Conservation (phyloP, 164 flowering plant genomes). For the Warburgia ugandensis region DNA sequence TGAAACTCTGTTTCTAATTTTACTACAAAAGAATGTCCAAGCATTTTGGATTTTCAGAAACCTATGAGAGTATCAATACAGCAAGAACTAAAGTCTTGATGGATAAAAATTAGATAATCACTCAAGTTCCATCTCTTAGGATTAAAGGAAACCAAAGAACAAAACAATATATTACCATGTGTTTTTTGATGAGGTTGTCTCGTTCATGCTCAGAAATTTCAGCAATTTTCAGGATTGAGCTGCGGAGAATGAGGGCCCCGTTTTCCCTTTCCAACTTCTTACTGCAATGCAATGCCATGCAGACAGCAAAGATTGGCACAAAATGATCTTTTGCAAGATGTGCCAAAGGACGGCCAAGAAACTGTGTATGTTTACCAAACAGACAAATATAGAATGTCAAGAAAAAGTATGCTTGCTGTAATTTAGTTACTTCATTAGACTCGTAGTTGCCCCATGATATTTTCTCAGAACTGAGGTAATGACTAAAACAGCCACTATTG, state of each 20-base stretch:
- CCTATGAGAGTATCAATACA: too few relatives aligned
- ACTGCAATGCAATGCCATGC: slow-evolving; percentile 78
- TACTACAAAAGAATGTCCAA: too few relatives aligned
- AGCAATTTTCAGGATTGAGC: slow-evolving; percentile 59
- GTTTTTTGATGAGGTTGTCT: slow-evolving; percentile 73
- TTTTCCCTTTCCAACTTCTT: slow-evolving; percentile 46
- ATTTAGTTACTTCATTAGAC: too few relatives aligned
- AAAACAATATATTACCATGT: slow-evolving; percentile 53
- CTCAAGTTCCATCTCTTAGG: neutral
- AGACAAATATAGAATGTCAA: neutral
- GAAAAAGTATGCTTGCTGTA: neutral
- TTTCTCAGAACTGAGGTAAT: too few relatives aligned
- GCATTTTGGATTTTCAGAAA: too few relatives aligned
- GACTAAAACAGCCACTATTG: too few relatives aligned
- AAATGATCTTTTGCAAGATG: slow-evolving; percentile 57
- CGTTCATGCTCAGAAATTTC: slow-evolving; percentile 73
- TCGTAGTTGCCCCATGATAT: too few relatives aligned
- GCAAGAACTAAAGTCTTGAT: too few relatives aligned
- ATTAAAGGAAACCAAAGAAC: neutral
- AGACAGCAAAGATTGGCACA: slow-evolving; percentile 75
- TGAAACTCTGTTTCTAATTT: too few relatives aligned
- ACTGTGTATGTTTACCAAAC: slow-evolving; percentile 32
- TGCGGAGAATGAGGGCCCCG: slow-evolving; percentile 58
- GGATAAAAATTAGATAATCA: neutral
- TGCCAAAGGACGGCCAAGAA: slow-evolving; percentile 46